Evolutionary conservation across 148 eudicot species (phyloP).

Genomic region (Nepenthes mirabilis): DNA sequence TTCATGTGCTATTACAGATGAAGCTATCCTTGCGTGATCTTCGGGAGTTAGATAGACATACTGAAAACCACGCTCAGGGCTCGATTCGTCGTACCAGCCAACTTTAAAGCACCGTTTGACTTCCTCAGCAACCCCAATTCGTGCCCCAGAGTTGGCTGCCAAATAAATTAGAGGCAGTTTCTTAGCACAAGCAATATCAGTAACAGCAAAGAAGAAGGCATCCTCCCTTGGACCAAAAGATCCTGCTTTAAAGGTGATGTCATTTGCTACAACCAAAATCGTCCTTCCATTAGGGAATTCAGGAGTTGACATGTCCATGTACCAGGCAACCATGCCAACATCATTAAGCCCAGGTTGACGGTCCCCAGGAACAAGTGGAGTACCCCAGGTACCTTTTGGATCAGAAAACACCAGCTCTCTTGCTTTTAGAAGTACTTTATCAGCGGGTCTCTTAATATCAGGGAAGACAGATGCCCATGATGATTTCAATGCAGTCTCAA

Average conservation of each 20-base stretch:
- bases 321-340: slow-evolving; percentile 97
- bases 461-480: slow-evolving; percentile 53
- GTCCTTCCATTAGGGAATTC: slow-evolving; percentile 88
- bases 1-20: slow-evolving; percentile 85
- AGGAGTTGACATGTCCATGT: slow-evolving; percentile 85
- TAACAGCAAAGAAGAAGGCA: slow-evolving; percentile 89
- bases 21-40: slow-evolving; percentile 44
- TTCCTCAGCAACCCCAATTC: slow-evolving; percentile 95
- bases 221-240: slow-evolving; percentile 95
- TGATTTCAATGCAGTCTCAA: slow-evolving; percentile 60
- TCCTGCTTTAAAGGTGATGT: slow-evolving; percentile 87
- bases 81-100: slow-evolving; percentile 85
- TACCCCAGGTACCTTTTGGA: slow-evolving; percentile 59
- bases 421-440: slow-evolving; percentile 40
- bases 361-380: slow-evolving; percentile 47
- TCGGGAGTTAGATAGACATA: slow-evolving; percentile 82
- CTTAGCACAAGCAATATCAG: slow-evolving; percentile 74
- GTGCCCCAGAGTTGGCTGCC: slow-evolving; percentile 97
- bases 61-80: slow-evolving; percentile 82
- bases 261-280: slow-evolving; percentile 70
- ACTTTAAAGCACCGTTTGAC: slow-evolving; percentile 91
- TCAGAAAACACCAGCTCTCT: slow-evolving; percentile 74
- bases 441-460: slow-evolving; percentile 24
- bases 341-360: slow-evolving; percentile 72
- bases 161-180: slow-evolving; percentile 87